Evolutionary conservation across 257 asterid species (phyloP), one percentile per base, ranked within the genome.

Genomic region (Dorcoceras hygrometricum): DNA sequence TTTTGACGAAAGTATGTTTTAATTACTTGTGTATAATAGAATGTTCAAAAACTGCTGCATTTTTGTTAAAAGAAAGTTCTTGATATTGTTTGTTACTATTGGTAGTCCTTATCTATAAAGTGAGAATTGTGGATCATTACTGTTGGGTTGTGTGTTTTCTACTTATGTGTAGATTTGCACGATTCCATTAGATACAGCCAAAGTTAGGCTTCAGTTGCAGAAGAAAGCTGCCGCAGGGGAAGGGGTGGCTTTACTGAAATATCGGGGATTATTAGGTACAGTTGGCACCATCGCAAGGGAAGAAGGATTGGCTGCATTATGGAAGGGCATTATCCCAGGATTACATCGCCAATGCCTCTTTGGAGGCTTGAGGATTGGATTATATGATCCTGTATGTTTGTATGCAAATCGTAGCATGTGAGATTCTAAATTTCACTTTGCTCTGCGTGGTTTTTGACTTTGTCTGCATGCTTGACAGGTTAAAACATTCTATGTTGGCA

Each of bases 271-370:
- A 79, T 71, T 94, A 64, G 99, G 99, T 59, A 94, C 99, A 0
- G 97, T 94, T 58, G 96, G 95, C 50, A 94, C 97, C 71, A 88
- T 94, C 76, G 99, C 97, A 3, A 88, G 81, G 68, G 99, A 94
- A 80, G 99, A 94, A 83, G 99, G 99, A 63, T 31, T 87, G 34
- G 56, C 87, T 66, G 71, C 99, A 5, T 69, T 94, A 5, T 94
- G 99, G 99, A 94, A 94, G 73, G 99, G 99, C 56, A 84, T 94
- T 61, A 96, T 94, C 8, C 99, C 99, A 0, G 99, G 99, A 36
- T 77, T 94, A 53, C 99, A 94, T 71, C 95, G 99, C 12, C 99
- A 94, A 66, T 94, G 97, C 62, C 79, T 94, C 57, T 90, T 74
- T 39, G 99, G 99, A 70, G 97, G 99, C 76, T 78, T 94, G 57